Evolutionary conservation across 805 yeast species (phyloP).

Genomic region (Nakazawaea ernobii): DNA sequence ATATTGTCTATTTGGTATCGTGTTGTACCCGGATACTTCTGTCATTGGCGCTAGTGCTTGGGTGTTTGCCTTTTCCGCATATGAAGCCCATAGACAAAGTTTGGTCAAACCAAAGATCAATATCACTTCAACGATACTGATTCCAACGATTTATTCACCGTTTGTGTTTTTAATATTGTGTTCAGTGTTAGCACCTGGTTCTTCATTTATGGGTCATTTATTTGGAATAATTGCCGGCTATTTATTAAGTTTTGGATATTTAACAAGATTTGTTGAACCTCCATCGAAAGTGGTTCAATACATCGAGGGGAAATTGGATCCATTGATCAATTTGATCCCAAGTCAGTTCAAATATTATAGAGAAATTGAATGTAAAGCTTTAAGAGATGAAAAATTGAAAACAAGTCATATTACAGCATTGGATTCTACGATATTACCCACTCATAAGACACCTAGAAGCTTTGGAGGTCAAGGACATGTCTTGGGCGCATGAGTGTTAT

Average conservation of each 20-base stretch:
- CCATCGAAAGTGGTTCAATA: slow-evolving; percentile 58
- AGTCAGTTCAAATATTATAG: slow-evolving; percentile 46
- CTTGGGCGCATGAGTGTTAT: slow-evolving; percentile 16
- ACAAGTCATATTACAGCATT: slow-evolving; percentile 16
- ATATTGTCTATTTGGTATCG: slow-evolving; percentile 45
- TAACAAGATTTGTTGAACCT: slow-evolving; percentile 55
- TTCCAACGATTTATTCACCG: slow-evolving; percentile 62
- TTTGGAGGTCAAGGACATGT: slow-evolving; percentile 23
- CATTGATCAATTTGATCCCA: slow-evolving; percentile 49
- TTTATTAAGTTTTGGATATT: slow-evolving; percentile 49
- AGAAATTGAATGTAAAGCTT: slow-evolving; percentile 53
- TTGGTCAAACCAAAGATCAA: slow-evolving; percentile 18
- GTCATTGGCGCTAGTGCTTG: slow-evolving; percentile 72
- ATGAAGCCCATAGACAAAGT: slow-evolving; percentile 46
- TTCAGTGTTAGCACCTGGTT: slow-evolving; percentile 52
- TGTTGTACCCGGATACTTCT: slow-evolving; percentile 45
- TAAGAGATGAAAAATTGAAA: slow-evolving; percentile 25
- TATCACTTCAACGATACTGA: slow-evolving; percentile 29
- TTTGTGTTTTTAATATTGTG: slow-evolving; percentile 42
- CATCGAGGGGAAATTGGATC: slow-evolving; percentile 53
- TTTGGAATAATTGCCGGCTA: slow-evolving; percentile 66
- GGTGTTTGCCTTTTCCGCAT: slow-evolving; percentile 63
- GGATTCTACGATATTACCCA: slow-evolving; percentile 15
- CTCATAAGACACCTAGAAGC: slow-evolving; percentile 11
- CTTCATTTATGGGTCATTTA: slow-evolving; percentile 71